Evolutionary conservation across 768 basidiomycete genomes (phyloP), one percentile per base, ranked within the genome.

Genomic region (Lyophyllum semitale): DNA sequence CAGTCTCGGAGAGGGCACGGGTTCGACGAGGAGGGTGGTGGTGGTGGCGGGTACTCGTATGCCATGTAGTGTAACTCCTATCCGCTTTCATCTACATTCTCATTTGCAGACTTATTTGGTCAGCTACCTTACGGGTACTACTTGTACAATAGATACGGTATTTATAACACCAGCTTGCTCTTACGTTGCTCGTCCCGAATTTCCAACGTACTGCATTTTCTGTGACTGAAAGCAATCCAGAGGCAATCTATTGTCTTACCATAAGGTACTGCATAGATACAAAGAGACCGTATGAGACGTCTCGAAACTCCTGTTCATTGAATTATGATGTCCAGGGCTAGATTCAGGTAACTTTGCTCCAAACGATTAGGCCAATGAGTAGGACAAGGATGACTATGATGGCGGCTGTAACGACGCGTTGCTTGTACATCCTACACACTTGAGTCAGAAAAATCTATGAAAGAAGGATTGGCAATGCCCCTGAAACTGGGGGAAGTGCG

Each of bases 361-460:
- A 94, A 7, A 91, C 68, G 51, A 96, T 88, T 60, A 95, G 77
- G 23, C 75, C 75, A 59, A 98, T 95, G 46, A 98, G 83, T 3
- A 95, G 67, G 48, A 96, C 75, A 32, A 98, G 87, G 26, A 98
- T 84, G 53, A 78, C 73, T 54, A 99, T 88, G 63, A 98, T 98
- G 37, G 83, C 88, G 35, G 73, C 89, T 5, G 95, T 98, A 45
- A 97, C 81, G 45, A 91, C 81, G 49, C 92, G 88, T 65, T 99
- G 96, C 71, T 97, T 94, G 69, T 98, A 95, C 93, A 98, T 97
- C 76, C 97, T 99, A 68, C 43, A 63, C 49, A 48, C n/a, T 95
- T 40, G 61, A 53, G 44, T 69, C 61, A 74, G 61, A 70, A 65
- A 65, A 74, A 76, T 64, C 75, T 77, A 58, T 53, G 59, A 18